phyloP scores from a whole-genome alignment of 1,139 yeast species.

The Yamadazyma songkhlaensis region DNA sequence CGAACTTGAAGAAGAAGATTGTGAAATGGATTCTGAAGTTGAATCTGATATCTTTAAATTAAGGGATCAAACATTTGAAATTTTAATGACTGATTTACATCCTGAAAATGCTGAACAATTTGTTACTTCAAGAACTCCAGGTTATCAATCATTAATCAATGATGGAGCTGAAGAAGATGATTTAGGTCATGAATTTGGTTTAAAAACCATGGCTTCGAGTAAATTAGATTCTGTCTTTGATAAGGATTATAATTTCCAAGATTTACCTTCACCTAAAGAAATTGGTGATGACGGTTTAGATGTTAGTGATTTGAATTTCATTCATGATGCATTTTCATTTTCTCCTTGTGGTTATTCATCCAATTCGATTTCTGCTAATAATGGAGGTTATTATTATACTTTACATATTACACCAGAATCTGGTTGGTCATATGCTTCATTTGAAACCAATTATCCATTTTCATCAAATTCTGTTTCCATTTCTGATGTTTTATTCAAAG shows the following conservation, averaged over 20 bases:
- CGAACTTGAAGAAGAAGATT: conserved; percentile 8
- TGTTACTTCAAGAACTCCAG: conserved; percentile 56
- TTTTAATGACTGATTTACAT: conserved; percentile 85
- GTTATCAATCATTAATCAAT: conserved; percentile 31
- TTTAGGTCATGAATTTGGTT: conserved; percentile 77
- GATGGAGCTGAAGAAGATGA: conserved; percentile 53
- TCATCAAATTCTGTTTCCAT: conserved; percentile 40
- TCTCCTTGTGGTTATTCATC: conserved; percentile 97
- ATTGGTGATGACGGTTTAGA: conserved; percentile 20
- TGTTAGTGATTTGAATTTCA: conserved; percentile 21
- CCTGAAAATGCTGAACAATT: conserved; percentile 59
- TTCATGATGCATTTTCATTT: conserved; percentile 88
- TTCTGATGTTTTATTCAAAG: conserved; percentile 51
- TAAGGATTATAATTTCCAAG: conserved; percentile 17
- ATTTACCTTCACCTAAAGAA: conserved; percentile 39
- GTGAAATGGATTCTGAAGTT: conserved; percentile 1
- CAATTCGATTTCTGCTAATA: conserved; percentile 62
- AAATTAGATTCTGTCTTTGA: conserved; percentile 60
- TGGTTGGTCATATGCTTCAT: conserved; percentile 95
- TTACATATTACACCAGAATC: conserved; percentile 92
- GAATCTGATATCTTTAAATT: background rate
- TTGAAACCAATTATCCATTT: conserved; percentile 79
- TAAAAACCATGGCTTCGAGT: conserved; percentile 59
- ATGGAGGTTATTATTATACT: conserved; percentile 72
- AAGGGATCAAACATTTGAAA: conserved; percentile 77